These are phyloP conservation scores for Ruellia speciosa DNA, from an alignment of 305 asterid species.

Conservation along the genomic window DNA sequence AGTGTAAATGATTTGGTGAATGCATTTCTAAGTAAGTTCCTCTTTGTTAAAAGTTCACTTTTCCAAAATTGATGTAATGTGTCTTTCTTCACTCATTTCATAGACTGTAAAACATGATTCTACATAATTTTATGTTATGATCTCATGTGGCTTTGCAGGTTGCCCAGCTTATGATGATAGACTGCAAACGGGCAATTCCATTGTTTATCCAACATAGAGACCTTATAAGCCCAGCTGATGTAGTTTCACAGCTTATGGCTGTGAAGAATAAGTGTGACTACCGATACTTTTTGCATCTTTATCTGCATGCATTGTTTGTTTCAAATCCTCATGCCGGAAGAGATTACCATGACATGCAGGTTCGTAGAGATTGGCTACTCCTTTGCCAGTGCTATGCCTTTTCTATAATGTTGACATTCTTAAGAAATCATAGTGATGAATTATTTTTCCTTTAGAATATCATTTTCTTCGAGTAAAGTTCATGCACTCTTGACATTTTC, in stretches of 20 bases:
- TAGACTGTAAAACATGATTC: background rate
- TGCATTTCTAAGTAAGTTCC: background rate
- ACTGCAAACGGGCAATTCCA: conserved; percentile 69
- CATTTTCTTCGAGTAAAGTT: conserved; percentile 9
- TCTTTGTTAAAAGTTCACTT: background rate
- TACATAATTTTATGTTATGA: background rate
- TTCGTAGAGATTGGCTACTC: conserved; percentile 24
- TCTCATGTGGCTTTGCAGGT: conserved; percentile 46
- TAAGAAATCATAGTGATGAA: conserved; percentile 2
- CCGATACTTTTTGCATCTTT: conserved; percentile 55
- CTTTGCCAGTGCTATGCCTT: background rate
- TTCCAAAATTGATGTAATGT: conserved; percentile 1
- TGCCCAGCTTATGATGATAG: conserved; percentile 88
- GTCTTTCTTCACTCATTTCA: conserved; percentile 15
- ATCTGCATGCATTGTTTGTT: conserved; percentile 74
- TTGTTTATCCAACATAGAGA: conserved; percentile 68
- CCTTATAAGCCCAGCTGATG: conserved; percentile 67
- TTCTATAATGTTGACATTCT: conserved; percentile 12
- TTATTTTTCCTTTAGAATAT: background rate
- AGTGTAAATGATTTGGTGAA: too few species aligned
- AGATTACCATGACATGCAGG: conserved; percentile 98
- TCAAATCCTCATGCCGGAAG: conserved; percentile 81
- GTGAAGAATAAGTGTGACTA: conserved; percentile 49
- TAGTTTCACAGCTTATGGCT: conserved; percentile 71
- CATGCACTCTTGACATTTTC: conserved; percentile 6